Conservation (phyloP, 176 grass and related monocot species). For the Rhynchospora pubera region DNA sequence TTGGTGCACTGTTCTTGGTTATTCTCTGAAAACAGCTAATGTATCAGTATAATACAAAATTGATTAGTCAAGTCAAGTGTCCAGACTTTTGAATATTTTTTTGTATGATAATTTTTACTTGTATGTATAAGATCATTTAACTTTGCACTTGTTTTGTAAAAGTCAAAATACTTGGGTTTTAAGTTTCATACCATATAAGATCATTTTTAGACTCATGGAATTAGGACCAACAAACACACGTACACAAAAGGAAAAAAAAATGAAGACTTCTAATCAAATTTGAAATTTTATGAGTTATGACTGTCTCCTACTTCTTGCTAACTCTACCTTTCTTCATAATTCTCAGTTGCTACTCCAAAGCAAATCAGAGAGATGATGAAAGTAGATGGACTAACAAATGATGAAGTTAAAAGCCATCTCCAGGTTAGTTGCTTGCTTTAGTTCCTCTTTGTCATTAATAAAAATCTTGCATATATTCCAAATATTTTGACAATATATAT, state of each 20-base stretch:
- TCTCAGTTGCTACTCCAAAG: slow-evolving; percentile 76
- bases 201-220: no score
- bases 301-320: neutral
- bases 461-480: neutral
- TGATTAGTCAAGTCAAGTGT: no score
- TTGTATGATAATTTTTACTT: neutral
- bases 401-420: slow-evolving; percentile 93
- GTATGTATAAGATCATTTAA: no score
- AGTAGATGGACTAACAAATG: slow-evolving; percentile 84
- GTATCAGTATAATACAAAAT: no score
- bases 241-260: no score
- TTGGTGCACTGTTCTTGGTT: neutral
- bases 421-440: slow-evolving; percentile 31
- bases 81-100: neutral
- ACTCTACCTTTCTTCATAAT: neutral
- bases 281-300: no score
- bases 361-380: slow-evolving; percentile 93
- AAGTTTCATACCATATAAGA: no score
- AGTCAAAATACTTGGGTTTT: no score
- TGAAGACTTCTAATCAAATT: no score
- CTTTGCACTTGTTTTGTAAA: no score
- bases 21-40: no score
- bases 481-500: neutral
- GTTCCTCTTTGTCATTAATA: neutral
- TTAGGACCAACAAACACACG: no score